phyloP scores from a whole-genome alignment of 306 rosid species.

The Malus domestica region ASM211411v1 NC_041804.1:14722001-14722500 shows the following conservation, averaged over 20 bases:
- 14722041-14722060: neutral
- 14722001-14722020: neutral
- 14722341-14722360: neutral
- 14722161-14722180: neutral
- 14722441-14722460: constrained; percentile 13
- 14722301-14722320: constrained; percentile 72
- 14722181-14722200: neutral
- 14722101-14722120: constrained; percentile 10
- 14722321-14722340: constrained; percentile 8
- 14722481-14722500: neutral
- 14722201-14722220: neutral
- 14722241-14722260: constrained; percentile 84
- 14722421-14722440: constrained; percentile 96
- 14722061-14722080: constrained; percentile 1
- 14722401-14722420: constrained; percentile 91
- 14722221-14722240: constrained; percentile 22
- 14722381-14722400: constrained; percentile 77
- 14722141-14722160: neutral
- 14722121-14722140: neutral
- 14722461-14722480: neutral
- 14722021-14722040: neutral
- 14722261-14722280: constrained; percentile 74
- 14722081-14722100: constrained; percentile 3
- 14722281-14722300: constrained; percentile 85
- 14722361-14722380: constrained; percentile 18